Evolutionary conservation across 805 yeast genomes (phyloP).

Genomic region (Citeromyces matritensis): DNA sequence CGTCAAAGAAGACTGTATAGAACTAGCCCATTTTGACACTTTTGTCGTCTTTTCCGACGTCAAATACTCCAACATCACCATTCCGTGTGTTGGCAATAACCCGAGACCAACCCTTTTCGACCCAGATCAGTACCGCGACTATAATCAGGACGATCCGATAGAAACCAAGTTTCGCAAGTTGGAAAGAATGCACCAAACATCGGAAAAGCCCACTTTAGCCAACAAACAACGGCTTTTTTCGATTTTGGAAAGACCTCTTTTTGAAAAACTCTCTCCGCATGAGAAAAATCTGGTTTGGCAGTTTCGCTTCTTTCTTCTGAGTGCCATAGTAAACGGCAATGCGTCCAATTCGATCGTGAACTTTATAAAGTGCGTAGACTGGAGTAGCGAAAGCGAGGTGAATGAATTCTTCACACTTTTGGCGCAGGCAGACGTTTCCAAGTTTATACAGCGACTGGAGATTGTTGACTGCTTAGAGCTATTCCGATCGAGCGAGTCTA

Average conservation of each 20-base stretch:
- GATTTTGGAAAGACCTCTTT: slow-evolving; percentile 70
- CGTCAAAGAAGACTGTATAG: slow-evolving; percentile 15
- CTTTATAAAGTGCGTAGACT: slow-evolving; percentile 73
- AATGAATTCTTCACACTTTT: slow-evolving; percentile 41
- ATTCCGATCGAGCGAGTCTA: slow-evolving; percentile 63
- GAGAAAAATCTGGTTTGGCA: slow-evolving; percentile 87
- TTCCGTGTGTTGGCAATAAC: slow-evolving; percentile 6
- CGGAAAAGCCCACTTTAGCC: slow-evolving; percentile 77
- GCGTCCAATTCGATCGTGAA: slow-evolving; percentile 22
- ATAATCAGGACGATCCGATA: slow-evolving; percentile 54
- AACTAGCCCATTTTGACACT: slow-evolving; percentile 49
- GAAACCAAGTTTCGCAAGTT: slow-evolving; percentile 76
- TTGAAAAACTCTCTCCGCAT: slow-evolving; percentile 62
- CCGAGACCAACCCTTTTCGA: not conserved
- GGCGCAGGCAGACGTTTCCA: not conserved
- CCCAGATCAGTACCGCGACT: slow-evolving; percentile 10
- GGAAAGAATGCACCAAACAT: slow-evolving; percentile 69
- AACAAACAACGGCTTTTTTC: slow-evolving; percentile 57
- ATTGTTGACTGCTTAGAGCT: slow-evolving; percentile 45
- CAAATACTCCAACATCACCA: slow-evolving; percentile 19
- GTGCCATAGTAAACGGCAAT: slow-evolving; percentile 23
- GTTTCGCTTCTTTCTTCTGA: slow-evolving; percentile 68
- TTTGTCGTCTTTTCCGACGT: slow-evolving; percentile 60
- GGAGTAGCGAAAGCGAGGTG: slow-evolving; percentile 76
- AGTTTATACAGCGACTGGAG: slow-evolving; percentile 15